These are phyloP conservation scores for Hygrophorus russula DNA, from an alignment of 768 basidiomycete genomes.

Conservation along the genomic window DNA sequence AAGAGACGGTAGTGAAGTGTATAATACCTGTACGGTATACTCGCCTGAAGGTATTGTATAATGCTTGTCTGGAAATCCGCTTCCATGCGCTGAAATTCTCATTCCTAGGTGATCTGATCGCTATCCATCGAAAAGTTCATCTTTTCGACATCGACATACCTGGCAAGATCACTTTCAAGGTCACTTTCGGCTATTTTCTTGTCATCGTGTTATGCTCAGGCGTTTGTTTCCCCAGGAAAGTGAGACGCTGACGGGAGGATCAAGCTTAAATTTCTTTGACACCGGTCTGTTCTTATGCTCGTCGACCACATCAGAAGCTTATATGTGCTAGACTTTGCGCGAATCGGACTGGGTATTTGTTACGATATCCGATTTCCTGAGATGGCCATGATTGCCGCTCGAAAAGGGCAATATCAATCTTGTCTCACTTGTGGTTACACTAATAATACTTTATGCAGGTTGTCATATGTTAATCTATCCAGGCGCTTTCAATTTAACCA, in stretches of 20 bases:
- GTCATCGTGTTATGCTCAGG: neutral
- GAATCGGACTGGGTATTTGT: conserved; percentile 92
- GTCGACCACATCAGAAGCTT: neutral
- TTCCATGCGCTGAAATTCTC: conserved; percentile 2
- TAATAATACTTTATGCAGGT: conserved; percentile 29
- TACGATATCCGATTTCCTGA: conserved; percentile 96
- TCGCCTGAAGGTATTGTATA: conserved; percentile 56
- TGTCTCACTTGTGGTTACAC: neutral
- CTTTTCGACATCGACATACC: conserved; percentile 97
- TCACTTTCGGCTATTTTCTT: conserved; percentile 12
- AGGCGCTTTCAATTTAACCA: conserved; percentile 90
- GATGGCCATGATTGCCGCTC: conserved; percentile 81
- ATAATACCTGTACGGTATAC: conserved; percentile 91
- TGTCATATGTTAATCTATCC: conserved; percentile 88
- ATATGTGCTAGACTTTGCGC: conserved; percentile 72
- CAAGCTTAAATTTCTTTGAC: conserved; percentile 66
- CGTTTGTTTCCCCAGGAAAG: conserved; percentile 51
- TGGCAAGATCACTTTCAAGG: conserved; percentile 85
- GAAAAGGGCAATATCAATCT: conserved; percentile 44
- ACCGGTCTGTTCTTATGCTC: conserved; percentile 43
- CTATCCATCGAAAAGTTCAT: conserved; percentile 88
- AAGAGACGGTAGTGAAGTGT: conserved; percentile 59
- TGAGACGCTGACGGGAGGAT: conserved; percentile 75
- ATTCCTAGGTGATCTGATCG: conserved; percentile 68
- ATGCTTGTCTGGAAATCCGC: neutral